Base-by-base conservation (phyloP, 1,284 basidiomycete genomes). In the Sanghuangporus sanghuang region DNA sequence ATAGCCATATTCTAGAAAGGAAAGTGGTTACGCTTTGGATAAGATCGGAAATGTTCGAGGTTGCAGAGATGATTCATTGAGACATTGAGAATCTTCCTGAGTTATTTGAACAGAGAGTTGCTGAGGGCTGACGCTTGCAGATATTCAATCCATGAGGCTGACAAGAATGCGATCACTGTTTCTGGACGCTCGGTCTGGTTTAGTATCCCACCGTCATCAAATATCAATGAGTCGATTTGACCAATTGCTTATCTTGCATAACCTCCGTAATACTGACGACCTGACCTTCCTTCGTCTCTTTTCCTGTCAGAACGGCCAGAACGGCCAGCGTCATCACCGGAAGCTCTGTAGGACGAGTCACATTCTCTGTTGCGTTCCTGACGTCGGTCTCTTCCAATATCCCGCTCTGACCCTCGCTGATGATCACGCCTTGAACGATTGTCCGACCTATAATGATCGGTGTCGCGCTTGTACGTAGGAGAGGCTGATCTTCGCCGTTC, bases 311-410 rank as follows among this genome's bases (percentile, higher is more conserved):
- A 39, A 23, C 52, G 60, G 4, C 40, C 14, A 16, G 44, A 46
- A 27, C 27, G 27, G 27, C 27, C 27, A 32, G 27, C 27, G 3
- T 32, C 27, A 32, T 32, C 27, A 32, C 27, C 27, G 27, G 27
- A 32, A 3, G 3, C 40, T n/a, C 40, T 42, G 40, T 18, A 18
- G 21, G 48, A 11, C 58, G 55, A 58, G 16, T n/a, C 32, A 18
- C 12, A 23, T 55, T 44, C 72, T 72, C 68, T 39, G 55, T 60
- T 16, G 2, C 68, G 59, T 23, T 70, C 67, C 57, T 68, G 64
- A 42, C 68, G 69, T 49, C 67, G 68, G 11, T 64, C 68, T 53
- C 67, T 52, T 18, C 69, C 69, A 57, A 39, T 53, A 35, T 65
- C 48, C 61, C 67, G 67, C 65, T 53, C 58, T 68, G 44, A 46